Conservation (phyloP, 2,329 filamentous ascomycete species). For the Diaporthe amygdali region DNA sequence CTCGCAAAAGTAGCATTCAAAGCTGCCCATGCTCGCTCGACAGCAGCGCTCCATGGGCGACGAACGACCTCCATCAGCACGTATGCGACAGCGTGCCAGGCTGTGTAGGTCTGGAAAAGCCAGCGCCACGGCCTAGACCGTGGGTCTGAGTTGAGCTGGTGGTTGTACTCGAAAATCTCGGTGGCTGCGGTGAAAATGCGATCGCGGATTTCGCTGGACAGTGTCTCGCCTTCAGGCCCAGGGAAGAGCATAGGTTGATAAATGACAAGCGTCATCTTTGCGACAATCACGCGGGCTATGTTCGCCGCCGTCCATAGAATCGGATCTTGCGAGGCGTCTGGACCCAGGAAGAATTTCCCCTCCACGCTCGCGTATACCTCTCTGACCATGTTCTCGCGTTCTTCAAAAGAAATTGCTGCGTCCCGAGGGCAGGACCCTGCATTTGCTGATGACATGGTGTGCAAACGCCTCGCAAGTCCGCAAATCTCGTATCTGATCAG, state of each 20-base stretch:
- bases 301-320: constrained; percentile 58
- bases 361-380: constrained; percentile 49
- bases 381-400: constrained; percentile 44
- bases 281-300: constrained; percentile 53
- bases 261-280: constrained; percentile 60
- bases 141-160: constrained; percentile 56
- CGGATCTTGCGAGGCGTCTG: constrained; percentile 48
- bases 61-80: constrained; percentile 56
- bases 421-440: constrained; percentile 36
- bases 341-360: constrained; percentile 56
- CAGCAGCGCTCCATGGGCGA: constrained; percentile 43
- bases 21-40: constrained; percentile 35
- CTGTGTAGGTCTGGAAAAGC: constrained; percentile 64
- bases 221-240: constrained; percentile 36
- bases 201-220: constrained; percentile 38
- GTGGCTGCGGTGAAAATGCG: constrained; percentile 54
- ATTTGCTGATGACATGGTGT: constrained; percentile 41
- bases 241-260: constrained; percentile 57
- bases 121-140: constrained; percentile 58
- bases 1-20: constrained; percentile 35
- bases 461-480: constrained; percentile 43
- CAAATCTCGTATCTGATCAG: constrained; percentile 51
- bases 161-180: constrained; percentile 61
- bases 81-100: constrained; percentile 65
- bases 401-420: constrained; percentile 41